A percentile compares a stretch with the other conserved stretches of the same genome.
Evolutionary conservation across 345 rosid genomes (phyloP).

Genomic region (Linum lewisii): DNA sequence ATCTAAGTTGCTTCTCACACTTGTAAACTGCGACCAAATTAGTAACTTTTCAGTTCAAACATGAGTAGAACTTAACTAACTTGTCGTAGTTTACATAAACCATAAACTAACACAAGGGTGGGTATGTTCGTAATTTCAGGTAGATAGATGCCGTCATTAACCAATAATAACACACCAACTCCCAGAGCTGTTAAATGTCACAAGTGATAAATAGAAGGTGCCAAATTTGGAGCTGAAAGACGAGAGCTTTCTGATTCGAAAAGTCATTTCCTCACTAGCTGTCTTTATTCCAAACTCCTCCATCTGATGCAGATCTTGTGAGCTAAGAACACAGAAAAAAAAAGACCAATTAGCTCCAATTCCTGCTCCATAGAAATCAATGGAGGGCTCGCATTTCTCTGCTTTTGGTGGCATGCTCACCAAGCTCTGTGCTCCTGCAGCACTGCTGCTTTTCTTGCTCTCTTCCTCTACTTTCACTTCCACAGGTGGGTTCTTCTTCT

Average conservation of each 20-base stretch:
- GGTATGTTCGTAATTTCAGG: background rate
- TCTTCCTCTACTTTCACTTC: slow-evolving; percentile 52
- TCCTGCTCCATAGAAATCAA: slow-evolving; percentile 17
- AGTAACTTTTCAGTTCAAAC: background rate
- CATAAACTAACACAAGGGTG: background rate
- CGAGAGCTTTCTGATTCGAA: background rate
- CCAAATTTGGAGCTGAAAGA: background rate
- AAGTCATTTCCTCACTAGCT: background rate
- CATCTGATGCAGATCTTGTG: slow-evolving; percentile 33
- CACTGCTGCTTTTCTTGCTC: slow-evolving; percentile 39
- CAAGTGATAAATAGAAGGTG: background rate
- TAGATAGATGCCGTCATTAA: background rate
- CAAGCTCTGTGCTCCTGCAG: slow-evolving; percentile 30
- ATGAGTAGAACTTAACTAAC: too few species aligned
- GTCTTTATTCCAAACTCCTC: background rate
- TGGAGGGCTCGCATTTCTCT: slow-evolving; percentile 33
- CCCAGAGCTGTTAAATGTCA: background rate
- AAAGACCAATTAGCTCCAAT: background rate
- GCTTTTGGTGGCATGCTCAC: slow-evolving; percentile 25
- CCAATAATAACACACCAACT: background rate
- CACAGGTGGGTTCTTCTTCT: slow-evolving; percentile 33
- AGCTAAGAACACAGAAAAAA: slow-evolving; percentile 3
- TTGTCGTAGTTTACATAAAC: too few species aligned
- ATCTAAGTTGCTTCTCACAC: background rate
- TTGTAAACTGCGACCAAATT: background rate